Evolutionary conservation across 192 early-diverging fungal genomes (phyloP).

Genomic region (Rhizophagus clarus): DNA sequence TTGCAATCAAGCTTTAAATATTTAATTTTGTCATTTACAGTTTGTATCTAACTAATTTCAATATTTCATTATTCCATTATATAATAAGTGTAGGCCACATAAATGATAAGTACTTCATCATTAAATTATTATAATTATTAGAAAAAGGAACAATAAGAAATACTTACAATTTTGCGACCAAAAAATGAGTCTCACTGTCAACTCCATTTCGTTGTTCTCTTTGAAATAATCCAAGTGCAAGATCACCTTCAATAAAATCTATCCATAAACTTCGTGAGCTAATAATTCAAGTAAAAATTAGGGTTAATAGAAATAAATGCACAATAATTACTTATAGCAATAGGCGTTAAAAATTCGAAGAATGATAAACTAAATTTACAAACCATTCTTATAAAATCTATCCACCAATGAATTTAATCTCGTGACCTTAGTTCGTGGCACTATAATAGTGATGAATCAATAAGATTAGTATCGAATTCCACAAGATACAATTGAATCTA

Average conservation of each 20-base stretch:
- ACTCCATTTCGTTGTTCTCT: constrained; percentile 79
- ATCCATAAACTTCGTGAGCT: constrained; percentile 93
- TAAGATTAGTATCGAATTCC: constrained; percentile 99
- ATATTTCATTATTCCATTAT: too few relatives aligned
- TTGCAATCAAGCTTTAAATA: too few relatives aligned
- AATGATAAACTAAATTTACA: constrained; percentile 95
- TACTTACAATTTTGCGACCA: too few relatives aligned
- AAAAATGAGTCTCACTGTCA: too few relatives aligned
- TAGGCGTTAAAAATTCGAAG: constrained; percentile 98
- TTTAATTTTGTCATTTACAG: too few relatives aligned
- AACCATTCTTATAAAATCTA: constrained; percentile 99
- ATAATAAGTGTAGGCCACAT: too few relatives aligned
- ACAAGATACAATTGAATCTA: constrained; percentile 85
- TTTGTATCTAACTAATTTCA: too few relatives aligned
- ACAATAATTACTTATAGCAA: constrained; percentile 65
- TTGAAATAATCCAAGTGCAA: constrained; percentile 86
- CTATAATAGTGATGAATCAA: constrained; percentile 97
- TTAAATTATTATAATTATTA: too few relatives aligned
- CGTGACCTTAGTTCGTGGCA: constrained; percentile 80
- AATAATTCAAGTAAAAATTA: not conserved
- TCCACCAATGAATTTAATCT: constrained; percentile 84
- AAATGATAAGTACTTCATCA: too few relatives aligned
- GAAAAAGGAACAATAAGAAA: too few relatives aligned
- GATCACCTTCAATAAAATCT: constrained; percentile 80
- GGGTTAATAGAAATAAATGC: not conserved